These are phyloP conservation scores for Didymella lethalis DNA, from an alignment of 2,329 filamentous ascomycete genomes.

Conservation along the genomic window DNA sequence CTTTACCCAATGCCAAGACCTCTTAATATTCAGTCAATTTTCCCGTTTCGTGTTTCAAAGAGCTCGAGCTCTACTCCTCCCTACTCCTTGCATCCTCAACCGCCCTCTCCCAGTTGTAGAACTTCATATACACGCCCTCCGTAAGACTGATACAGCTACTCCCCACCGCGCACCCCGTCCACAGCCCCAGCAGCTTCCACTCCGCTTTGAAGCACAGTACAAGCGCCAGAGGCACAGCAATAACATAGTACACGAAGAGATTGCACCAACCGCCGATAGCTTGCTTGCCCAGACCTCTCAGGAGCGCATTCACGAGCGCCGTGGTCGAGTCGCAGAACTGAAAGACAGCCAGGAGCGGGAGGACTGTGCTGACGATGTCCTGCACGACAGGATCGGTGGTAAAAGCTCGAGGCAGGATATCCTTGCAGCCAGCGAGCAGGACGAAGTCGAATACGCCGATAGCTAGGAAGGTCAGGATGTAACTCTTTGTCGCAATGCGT, in stretches of 20 bases:
- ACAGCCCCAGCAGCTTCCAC: slow-evolving; percentile 48
- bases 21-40: background rate
- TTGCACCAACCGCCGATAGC: slow-evolving; percentile 51
- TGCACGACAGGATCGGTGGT: slow-evolving; percentile 48
- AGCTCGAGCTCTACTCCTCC: slow-evolving; percentile 30
- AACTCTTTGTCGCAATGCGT: slow-evolving; percentile 44
- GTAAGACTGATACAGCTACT: slow-evolving; percentile 45
- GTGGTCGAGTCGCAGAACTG: slow-evolving; percentile 51
- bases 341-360: slow-evolving; percentile 50
- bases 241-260: slow-evolving; percentile 50
- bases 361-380: slow-evolving; percentile 41
- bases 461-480: slow-evolving; percentile 44
- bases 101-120: slow-evolving; percentile 44
- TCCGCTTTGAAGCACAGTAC: slow-evolving; percentile 48
- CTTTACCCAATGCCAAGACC: background rate
- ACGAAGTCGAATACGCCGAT: slow-evolving; percentile 48
- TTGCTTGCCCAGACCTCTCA: slow-evolving; percentile 51
- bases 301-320: slow-evolving; percentile 48
- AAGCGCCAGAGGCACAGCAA: slow-evolving; percentile 50
- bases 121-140: slow-evolving; percentile 44
- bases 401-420: slow-evolving; percentile 47
- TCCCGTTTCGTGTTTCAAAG: too few relatives aligned
- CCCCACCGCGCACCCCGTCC: slow-evolving; percentile 49
- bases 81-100: slow-evolving; percentile 42
- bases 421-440: slow-evolving; percentile 40